phyloP scores from a whole-genome alignment of 495 filamentous ascomycete species.

The Trichoderma parareesei region DNA sequence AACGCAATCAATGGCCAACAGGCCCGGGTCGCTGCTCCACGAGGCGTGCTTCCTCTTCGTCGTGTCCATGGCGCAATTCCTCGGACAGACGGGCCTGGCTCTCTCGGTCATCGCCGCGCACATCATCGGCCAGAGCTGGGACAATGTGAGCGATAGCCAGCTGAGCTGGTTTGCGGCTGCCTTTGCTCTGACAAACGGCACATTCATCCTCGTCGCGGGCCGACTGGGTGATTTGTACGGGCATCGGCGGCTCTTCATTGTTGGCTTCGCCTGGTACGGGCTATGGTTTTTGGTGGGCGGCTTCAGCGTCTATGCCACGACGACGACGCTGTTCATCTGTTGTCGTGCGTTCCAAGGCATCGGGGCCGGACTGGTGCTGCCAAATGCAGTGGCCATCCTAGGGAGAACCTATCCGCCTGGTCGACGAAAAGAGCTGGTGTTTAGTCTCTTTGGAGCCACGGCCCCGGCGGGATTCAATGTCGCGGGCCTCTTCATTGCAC shows the following conservation, averaged over 20 bases:
- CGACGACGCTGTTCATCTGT: constrained; percentile 46
- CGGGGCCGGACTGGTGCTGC: constrained; percentile 51
- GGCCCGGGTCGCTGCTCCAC: constrained; percentile 13
- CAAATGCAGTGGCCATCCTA: constrained; percentile 54
- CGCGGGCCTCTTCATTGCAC: constrained; percentile 27
- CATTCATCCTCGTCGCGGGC: constrained; percentile 60
- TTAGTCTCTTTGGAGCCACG: constrained; percentile 53
- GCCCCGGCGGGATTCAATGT: constrained; percentile 48
- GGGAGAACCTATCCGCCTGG: constrained; percentile 47
- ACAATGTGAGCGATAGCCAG: constrained; percentile 28
- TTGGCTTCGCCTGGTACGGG: constrained; percentile 55
- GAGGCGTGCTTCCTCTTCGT: constrained; percentile 17
- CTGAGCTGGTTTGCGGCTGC: constrained; percentile 46
- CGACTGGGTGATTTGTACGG: constrained; percentile 61
- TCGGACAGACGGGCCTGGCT: constrained; percentile 32
- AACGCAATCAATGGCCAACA: neutral
- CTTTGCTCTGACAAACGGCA: constrained; percentile 53
- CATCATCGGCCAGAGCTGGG: constrained; percentile 39
- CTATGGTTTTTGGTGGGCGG: constrained; percentile 55
- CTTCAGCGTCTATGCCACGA: constrained; percentile 27
- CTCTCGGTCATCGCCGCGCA: constrained; percentile 31
- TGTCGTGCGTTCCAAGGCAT: constrained; percentile 56
- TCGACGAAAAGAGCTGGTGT: constrained; percentile 48
- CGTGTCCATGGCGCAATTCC: constrained; percentile 24
- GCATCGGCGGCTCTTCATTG: constrained; percentile 53